Evolutionary conservation across 1,139 yeast genomes (phyloP).

Genomic region (Sugiyamaella neomexicana): DNA sequence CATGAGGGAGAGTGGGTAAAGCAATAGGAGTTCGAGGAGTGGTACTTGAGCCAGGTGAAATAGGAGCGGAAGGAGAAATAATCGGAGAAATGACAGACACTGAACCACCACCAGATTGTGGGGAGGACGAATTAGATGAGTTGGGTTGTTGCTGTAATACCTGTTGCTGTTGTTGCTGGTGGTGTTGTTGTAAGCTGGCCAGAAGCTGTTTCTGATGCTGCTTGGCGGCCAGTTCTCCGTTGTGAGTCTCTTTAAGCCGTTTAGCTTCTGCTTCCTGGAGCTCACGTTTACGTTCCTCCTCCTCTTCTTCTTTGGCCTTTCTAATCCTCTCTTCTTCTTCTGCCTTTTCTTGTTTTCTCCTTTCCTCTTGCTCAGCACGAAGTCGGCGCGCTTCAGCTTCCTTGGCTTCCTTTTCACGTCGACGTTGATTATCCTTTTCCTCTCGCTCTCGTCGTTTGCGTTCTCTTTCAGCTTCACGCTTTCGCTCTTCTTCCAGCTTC

Average conservation of each 20-base stretch:
- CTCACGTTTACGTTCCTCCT: constrained; percentile 21
- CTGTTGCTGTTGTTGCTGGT: constrained; percentile 21
- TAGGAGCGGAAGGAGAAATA: background rate
- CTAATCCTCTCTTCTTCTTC: constrained; percentile 30
- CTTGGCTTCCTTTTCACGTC: constrained; percentile 43
- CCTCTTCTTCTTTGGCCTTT: constrained; percentile 24
- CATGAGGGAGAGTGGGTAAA: constrained; percentile 20
- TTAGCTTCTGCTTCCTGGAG: constrained; percentile 21
- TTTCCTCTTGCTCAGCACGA: constrained; percentile 31
- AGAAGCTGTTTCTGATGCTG: constrained; percentile 28
- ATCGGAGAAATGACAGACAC: constrained; percentile 2
- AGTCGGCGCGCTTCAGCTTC: constrained; percentile 40
- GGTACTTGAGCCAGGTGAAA: no score
- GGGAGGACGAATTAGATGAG: constrained; percentile 5
- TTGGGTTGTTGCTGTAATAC: constrained; percentile 8
- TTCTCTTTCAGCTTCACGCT: constrained; percentile 45
- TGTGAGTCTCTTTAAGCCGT: background rate
- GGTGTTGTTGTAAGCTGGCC: constrained; percentile 24
- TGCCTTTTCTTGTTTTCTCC: constrained; percentile 30
- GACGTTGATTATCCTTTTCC: constrained; percentile 38
- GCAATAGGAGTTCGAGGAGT: constrained; percentile 10
- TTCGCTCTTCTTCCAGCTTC: constrained; percentile 40
- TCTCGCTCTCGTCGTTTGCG: constrained; percentile 48
- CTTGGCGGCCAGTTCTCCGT: constrained; percentile 22
- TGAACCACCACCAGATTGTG: constrained; percentile 13